These are phyloP conservation scores for Boehmeria nivea DNA, from an alignment of 306 rosid species.

Conservation along the genomic window DNA sequence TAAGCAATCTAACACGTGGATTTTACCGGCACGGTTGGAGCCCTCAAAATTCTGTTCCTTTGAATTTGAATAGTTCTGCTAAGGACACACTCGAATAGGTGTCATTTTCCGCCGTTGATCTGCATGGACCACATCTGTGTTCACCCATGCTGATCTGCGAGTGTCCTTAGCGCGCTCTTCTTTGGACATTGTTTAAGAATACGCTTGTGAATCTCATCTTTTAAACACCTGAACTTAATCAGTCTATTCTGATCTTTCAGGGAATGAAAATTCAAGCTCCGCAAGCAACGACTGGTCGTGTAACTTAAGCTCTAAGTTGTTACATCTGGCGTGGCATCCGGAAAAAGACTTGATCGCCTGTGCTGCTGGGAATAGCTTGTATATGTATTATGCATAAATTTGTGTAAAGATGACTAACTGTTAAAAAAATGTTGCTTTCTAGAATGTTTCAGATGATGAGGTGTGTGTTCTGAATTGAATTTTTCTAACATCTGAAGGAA, in stretches of 20 bases:
- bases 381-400: slow-evolving; percentile 42
- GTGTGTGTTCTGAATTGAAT: too few species aligned
- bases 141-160: too few species aligned
- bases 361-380: slow-evolving; percentile 52
- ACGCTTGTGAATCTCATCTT: not conserved
- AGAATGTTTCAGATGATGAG: too few species aligned
- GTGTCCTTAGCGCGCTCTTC: too few species aligned
- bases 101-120: too few species aligned
- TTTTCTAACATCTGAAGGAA: too few species aligned
- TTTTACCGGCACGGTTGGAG: slow-evolving; percentile 43
- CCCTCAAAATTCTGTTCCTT: not conserved
- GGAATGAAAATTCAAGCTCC: slow-evolving; percentile 30
- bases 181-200: too few species aligned
- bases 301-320: slow-evolving; percentile 36
- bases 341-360: slow-evolving; percentile 48
- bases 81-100: too few species aligned
- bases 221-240: not conserved
- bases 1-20: slow-evolving; percentile 45
- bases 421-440: not conserved
- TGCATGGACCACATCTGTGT: too few species aligned
- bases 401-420: slow-evolving; percentile 16
- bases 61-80: too few species aligned
- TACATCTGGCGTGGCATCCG: slow-evolving; percentile 66
- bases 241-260: slow-evolving; percentile 26
- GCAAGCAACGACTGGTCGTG: slow-evolving; percentile 20